Base-by-base conservation (phyloP, 78 protist species). In the Mastigamoeba balamuthi region DNA sequence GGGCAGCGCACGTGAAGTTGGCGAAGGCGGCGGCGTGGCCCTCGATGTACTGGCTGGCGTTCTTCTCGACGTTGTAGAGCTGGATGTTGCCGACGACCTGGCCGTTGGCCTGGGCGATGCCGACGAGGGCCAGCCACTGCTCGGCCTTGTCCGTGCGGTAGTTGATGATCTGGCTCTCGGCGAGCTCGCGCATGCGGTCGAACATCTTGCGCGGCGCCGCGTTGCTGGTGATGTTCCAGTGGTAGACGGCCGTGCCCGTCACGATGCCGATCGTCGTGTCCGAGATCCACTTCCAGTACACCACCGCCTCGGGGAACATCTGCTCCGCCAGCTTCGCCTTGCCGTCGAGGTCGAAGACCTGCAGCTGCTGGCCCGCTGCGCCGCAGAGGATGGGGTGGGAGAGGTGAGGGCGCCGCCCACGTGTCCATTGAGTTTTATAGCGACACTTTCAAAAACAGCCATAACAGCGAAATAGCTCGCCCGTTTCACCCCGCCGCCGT, bases 271-370 rank as follows among this genome's bases (percentile, higher is more conserved):
- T 39, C 39, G 92, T 91, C 38, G 42, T 73, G 23, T 67, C 73
- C 39, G 78, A 43, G 74, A 96, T 78, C 99, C 99, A 98, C 53
- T 85, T 82, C 99, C 99, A 96, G 84, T 80, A 96, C 28, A 83
- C 91, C 1, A 97, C 91, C 10, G 83, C 87, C 68, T 94, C 96
- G 10, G 67, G 25, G 77, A 93, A 76, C 44, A 28, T 73, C 65
- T n/a, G 28, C 28, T 90, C 69, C 83, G 95, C 92, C 85, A 96
- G 38, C 78, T 91, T 88, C 52, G 75, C 43, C 75, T 88, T 82
- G 84, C 84, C 74, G 65, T 97, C 98, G 69, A 97, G 67, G 83
- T 93, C 82, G 82, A 95, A 94, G 74, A 98, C 90, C 84, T 98
- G 99, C 27, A 97, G 64, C 23, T 28, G 25, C n/a, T 63, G 30